phyloP scores from a whole-genome alignment of 306 rosid genomes.

The Vicia villosa region DNA sequence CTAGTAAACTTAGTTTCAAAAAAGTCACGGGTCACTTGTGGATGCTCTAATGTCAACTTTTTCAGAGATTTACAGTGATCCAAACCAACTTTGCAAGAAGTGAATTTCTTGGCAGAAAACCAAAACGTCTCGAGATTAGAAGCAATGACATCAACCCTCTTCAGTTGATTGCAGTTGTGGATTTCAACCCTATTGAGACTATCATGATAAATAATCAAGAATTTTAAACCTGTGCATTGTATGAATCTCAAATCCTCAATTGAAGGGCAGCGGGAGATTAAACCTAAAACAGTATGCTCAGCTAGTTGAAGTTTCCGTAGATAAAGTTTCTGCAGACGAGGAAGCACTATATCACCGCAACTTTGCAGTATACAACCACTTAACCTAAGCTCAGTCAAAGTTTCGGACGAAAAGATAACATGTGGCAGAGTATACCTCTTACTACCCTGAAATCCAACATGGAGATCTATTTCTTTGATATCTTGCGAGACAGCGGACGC shows the following conservation, averaged over 20 bases:
- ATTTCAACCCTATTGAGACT: constrained; percentile 45
- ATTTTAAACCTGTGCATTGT: constrained; percentile 46
- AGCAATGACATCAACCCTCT: constrained; percentile 42
- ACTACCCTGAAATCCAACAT: constrained; percentile 6
- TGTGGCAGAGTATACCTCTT: constrained; percentile 32
- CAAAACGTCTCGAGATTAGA: constrained; percentile 61
- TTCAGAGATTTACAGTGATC: constrained; percentile 51
- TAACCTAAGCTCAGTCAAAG: constrained; percentile 41
- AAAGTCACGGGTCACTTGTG: constrained; percentile 43
- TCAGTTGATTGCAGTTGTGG: constrained; percentile 42
- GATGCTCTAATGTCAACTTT: constrained; percentile 54
- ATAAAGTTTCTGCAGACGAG: constrained; percentile 44
- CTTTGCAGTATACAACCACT: constrained; percentile 38
- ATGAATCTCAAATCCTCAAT: constrained; percentile 61
- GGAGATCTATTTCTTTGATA: constrained; percentile 49
- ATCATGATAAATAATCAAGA: constrained; percentile 28
- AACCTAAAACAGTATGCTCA: constrained; percentile 24
- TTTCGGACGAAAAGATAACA: constrained; percentile 12
- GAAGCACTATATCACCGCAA: constrained; percentile 28
- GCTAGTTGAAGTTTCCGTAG: constrained; percentile 24
- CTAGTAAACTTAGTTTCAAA: constrained; percentile 31
- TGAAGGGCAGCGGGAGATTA: constrained; percentile 46
- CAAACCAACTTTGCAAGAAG: constrained; percentile 47
- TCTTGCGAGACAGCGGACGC: neutral
- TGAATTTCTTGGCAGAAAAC: constrained; percentile 45